phyloP scores from a whole-genome alignment of 139 green algal species.

The Ettlia oleoabundans region DNA sequence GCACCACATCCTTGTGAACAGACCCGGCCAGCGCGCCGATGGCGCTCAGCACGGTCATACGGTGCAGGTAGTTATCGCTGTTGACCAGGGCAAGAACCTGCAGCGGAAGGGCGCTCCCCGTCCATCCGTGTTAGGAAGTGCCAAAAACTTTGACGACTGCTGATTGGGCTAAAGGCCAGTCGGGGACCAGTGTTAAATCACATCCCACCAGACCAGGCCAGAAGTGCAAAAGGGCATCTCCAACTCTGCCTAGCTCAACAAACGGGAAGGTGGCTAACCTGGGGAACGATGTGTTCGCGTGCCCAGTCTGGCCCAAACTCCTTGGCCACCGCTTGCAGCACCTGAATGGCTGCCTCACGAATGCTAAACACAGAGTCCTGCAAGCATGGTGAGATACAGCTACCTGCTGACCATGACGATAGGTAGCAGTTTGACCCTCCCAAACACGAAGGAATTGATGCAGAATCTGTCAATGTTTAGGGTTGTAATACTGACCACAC shows the following conservation, averaged over 20 bases:
- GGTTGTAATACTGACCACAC: too few species aligned
- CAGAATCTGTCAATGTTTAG: too few species aligned
- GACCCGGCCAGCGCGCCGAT: constrained; percentile 83
- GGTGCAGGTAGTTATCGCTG: constrained; percentile 95
- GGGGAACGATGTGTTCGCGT: constrained; percentile 87
- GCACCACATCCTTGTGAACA: constrained; percentile 84
- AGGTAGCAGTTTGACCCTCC: not conserved
- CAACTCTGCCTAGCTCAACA: too few species aligned
- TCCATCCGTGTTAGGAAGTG: too few species aligned
- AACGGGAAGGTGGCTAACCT: constrained; percentile 45
- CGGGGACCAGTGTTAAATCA: too few species aligned
- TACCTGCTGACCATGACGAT: not conserved
- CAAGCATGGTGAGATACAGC: not conserved
- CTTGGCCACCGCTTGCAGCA: constrained; percentile 87
- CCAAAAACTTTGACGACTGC: too few species aligned
- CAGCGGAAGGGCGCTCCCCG: not conserved
- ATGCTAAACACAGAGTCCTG: constrained; percentile 82
- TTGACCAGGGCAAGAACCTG: constrained; percentile 60
- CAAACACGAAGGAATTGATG: too few species aligned
- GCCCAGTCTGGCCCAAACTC: constrained; percentile 97
- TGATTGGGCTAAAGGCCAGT: too few species aligned
- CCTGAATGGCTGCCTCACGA: constrained; percentile 89
- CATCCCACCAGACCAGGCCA: too few species aligned
- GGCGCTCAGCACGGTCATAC: constrained; percentile 91
- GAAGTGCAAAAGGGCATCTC: not conserved